Base-by-base conservation (phyloP, 2,329 filamentous ascomycete genomes). In the Phyllosticta citribraziliensis region DNA sequence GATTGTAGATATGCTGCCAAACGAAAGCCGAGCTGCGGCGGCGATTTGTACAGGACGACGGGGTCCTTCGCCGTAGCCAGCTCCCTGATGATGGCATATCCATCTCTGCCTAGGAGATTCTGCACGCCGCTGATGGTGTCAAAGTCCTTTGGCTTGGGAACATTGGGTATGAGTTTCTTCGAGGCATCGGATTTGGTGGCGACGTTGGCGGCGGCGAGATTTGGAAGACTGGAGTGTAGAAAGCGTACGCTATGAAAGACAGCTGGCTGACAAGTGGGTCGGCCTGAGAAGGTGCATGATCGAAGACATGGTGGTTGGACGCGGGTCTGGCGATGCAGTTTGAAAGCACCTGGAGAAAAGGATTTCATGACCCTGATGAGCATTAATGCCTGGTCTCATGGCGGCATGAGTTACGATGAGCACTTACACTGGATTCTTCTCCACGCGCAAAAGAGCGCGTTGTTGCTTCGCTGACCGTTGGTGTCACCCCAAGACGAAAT, bases 11-110 rank as follows among this genome's bases (percentile, higher is more conserved):
- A 47, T n/a, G 52, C 20, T 27, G 24, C 52, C 14, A 27, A 2
- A 19, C 59, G 59, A 40, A 61, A 61, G 11, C 47, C 55, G 6
- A 14, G 14, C n/a, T 61, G 59, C 17, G 55, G 52, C 9, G 59
- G 59, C n/a, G 59, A 54, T 20, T 50, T 17, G n/a, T 61, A 61
- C 12, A 61, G 20, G 10, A 27, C 25, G 11, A 27, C 52, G 25
- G 52, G 52, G 3, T 53, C 52, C 5, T 53, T 53, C 9, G 25
- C 52, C 5, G n/a, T n/a, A 3, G 40, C 3, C 2, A 47, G 40
- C 40, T 47, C 40, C 14, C 40, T 17, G 40, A 47, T n/a, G 17
- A 47, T 14, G 12, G 40, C 40, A 14, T 47, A 47, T 5, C 40
- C 40, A n/a, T 47, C 40, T 47, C 40, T 47, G n/a, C 40, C 40